Base-by-base conservation (phyloP, 768 basidiomycete species). In the Suillus americanus region DNA sequence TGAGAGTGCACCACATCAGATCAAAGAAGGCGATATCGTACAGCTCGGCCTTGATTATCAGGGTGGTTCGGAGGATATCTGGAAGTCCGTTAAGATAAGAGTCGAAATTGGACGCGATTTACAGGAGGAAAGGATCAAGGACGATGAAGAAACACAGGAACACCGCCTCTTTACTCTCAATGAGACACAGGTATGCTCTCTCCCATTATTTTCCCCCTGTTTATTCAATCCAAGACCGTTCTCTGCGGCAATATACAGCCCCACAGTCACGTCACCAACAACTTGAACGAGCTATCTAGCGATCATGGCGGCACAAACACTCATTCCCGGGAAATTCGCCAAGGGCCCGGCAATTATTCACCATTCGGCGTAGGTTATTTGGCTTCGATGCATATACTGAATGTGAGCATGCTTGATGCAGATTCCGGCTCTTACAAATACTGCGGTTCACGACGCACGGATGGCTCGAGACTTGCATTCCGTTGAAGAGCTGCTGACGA, bases 41-140 rank as follows among this genome's bases (percentile, higher is more conserved):
- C 97, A 98, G 78, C 87, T 98, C 1, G 96, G 97, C 2, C 94
- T 99, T 33, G 96, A 99, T 74, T 99, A 97, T 78, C 96, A 98
- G 76, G 97, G 97, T 7, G 97, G 97, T 0, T 87, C 92, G 8
- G 95, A 98, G 80, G 96, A 98, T 76, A 95, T 97, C 61, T 98
- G 97, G 77, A 91, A 97, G 79, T 94, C 92, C 64, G 94, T 99
- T 65, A 98, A 97, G 85, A 97, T 99, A 74, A 85, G 92, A 68
- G 82, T 98, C 60, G 97, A 99, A 78, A 76, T 98, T 20, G 87
- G 88, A 10, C 79, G 96, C 65, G 95, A 95, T 75, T 98, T 95
- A 33, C 30, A 33, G 5, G 30, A 33, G 30, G 5, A 33, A 5
- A 33, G 30, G 30, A 33, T 33, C 30, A 33, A 33, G 30, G 30